A percentile compares a stretch with the other conserved stretches of the same genome.
These are phyloP conservation scores for Penicillium sp. DNA, from an alignment of 2,329 filamentous ascomycete genomes.

Conservation along the genomic window DNA sequence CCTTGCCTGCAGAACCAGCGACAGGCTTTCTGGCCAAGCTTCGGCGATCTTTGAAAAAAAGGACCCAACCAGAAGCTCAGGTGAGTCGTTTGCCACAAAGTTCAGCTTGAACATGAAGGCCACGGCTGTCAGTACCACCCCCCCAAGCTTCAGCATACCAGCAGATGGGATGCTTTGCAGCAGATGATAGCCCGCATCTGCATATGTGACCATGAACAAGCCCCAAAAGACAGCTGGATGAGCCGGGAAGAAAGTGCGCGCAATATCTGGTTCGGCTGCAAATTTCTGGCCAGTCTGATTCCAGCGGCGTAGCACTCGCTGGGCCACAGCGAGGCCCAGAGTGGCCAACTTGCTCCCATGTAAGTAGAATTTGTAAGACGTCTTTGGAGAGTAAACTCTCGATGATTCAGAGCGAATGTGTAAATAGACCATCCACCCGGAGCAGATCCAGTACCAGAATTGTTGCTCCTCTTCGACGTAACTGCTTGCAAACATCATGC, in stretches of 20 bases:
- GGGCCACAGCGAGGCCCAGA: constrained; percentile 58
- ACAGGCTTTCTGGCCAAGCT: constrained; percentile 38
- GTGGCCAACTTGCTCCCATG: constrained; percentile 23
- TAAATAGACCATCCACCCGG: constrained; percentile 51
- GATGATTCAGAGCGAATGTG: constrained; percentile 37
- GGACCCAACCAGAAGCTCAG: constrained; percentile 65
- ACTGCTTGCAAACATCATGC: constrained; percentile 97
- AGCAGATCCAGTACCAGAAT: constrained; percentile 91
- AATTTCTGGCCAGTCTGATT: constrained; percentile 98
- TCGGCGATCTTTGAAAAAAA: constrained; percentile 38
- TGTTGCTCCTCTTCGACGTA: constrained; percentile 99
- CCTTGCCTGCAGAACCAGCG: constrained; percentile 54
- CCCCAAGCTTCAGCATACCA: constrained; percentile 30
- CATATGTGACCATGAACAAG: constrained; percentile 69
- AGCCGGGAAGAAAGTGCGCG: constrained; percentile 66
- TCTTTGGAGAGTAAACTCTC: not conserved
- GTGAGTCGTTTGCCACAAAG: constrained; percentile 84
- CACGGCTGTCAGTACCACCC: constrained; percentile 50
- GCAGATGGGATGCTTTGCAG: constrained; percentile 29
- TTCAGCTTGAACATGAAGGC: constrained; percentile 85
- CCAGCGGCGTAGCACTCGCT: constrained; percentile 76
- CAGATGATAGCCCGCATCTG: constrained; percentile 56
- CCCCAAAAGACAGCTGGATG: constrained; percentile 72
- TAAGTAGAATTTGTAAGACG: not conserved
- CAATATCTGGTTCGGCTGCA: constrained; percentile 85